Conservation (phyloP, 441 rosid species). For the Viola pubescens region DNA sequence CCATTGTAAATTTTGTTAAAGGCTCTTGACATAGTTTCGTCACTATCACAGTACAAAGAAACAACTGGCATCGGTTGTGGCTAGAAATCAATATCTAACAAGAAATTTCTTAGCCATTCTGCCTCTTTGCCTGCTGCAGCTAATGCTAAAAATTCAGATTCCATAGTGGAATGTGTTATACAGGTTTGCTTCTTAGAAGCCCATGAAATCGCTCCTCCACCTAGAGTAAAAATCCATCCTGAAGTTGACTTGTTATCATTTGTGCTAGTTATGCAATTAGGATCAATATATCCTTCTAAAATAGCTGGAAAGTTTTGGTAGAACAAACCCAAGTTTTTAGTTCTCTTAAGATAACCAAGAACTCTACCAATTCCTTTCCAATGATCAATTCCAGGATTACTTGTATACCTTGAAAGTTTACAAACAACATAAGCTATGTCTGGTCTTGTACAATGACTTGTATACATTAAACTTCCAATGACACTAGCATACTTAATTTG, state of each 20-base stretch:
- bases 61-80: not conserved
- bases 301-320: not conserved
- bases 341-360: not conserved
- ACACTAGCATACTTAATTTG: conserved; percentile 2
- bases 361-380: conserved; percentile 4
- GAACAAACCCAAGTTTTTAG: not conserved
- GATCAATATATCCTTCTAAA: not conserved
- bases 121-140: not conserved
- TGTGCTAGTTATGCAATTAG: not conserved
- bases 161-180: not conserved
- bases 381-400: not conserved
- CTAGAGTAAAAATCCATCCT: not conserved
- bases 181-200: not conserved
- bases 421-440: not conserved
- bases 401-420: conserved; percentile 5
- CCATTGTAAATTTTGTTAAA: not conserved
- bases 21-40: not conserved
- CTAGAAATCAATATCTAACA: not conserved
- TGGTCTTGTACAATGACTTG: not conserved
- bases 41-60: not conserved
- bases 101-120: not conserved
- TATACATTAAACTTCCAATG: conserved; percentile 8
- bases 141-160: not conserved
- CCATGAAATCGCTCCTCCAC: not conserved
- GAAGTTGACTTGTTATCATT: not conserved